These are phyloP conservation scores for Cytidiella melzeri DNA, from an alignment of 768 basidiomycete genomes.

Conservation along the genomic window DNA sequence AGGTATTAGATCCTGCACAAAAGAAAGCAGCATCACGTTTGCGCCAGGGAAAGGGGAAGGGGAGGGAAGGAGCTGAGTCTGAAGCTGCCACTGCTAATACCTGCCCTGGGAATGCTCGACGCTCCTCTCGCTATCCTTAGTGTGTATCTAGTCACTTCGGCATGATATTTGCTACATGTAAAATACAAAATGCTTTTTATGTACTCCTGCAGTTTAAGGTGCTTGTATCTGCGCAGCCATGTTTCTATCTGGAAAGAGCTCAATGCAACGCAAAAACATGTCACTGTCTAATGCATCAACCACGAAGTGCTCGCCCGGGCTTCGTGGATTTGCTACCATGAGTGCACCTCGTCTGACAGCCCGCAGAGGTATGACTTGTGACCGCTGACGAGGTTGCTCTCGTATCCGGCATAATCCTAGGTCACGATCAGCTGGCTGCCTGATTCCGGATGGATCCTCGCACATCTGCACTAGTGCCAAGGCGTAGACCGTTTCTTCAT, in stretches of 20 bases:
- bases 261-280: background rate
- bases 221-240: too few species aligned
- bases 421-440: background rate
- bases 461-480: background rate
- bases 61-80: too few species aligned
- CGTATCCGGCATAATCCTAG: background rate
- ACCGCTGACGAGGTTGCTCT: background rate
- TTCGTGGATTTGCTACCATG: background rate
- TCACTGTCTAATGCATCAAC: background rate
- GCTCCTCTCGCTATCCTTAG: too few species aligned
- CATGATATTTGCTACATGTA: too few species aligned
- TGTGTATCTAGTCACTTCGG: too few species aligned
- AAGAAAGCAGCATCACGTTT: too few species aligned
- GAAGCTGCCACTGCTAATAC: too few species aligned
- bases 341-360: background rate
- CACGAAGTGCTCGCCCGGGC: background rate
- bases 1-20: too few species aligned
- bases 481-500: background rate
- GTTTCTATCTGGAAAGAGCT: background rate
- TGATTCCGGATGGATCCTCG: background rate
- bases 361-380: background rate
- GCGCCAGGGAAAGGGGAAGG: too few species aligned
- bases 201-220: too few species aligned
- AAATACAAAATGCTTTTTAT: too few species aligned
- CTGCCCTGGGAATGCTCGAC: too few species aligned